Evolutionary conservation across 2,329 filamentous ascomycete species (phyloP), one percentile per base, ranked within the genome.

Genomic region (Graphiopsis chlorocephala): DNA sequence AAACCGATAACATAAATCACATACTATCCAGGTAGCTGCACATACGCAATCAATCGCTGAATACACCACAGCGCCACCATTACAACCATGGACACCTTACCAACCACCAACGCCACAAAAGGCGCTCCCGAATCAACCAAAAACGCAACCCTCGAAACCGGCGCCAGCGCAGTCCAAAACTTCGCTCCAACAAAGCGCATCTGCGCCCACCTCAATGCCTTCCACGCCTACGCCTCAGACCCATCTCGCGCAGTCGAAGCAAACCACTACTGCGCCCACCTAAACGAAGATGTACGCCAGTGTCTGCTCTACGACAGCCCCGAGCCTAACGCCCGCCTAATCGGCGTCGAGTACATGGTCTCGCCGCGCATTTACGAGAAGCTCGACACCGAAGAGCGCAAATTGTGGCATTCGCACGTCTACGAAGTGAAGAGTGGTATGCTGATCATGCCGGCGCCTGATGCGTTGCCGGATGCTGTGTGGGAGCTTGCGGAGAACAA

Each of bases 281-380:
- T 95, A 4, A 92, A 85, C 66, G 84, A 88, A 80, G 91, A 95
- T 67, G 83, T 96, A 64, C 86, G 92, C 4, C 92, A 96, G 81
- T 96, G 92, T 75, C 85, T 96, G 31, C 85, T 96, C 67, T 96
- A 95, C 79, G 92, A 96, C 77, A 85, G 86, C 0, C 83, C 88
- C 0, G 81, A 83, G 0, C 81, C 85, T 8, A 84, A 86, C 28
- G 91, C 91, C 0, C 85, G 89, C 0, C 84, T 96, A 20, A 91
- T 96, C 67, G 92, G 92, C 10, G 84, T 96, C 71, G 92, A 96
- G 76, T 96, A 96, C 81, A 93, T 95, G 91, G 88, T 96, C 71
- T 88, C 88, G 0, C 85, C 87, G 0, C 80, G 81, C 3, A 79
- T 95, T 0, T 96, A 89, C 79, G 81, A 85, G 42, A 86, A 84